phyloP scores from a whole-genome alignment of 2,329 filamentous ascomycete genomes.

The Myriosclerotinia curreyana region DNA sequence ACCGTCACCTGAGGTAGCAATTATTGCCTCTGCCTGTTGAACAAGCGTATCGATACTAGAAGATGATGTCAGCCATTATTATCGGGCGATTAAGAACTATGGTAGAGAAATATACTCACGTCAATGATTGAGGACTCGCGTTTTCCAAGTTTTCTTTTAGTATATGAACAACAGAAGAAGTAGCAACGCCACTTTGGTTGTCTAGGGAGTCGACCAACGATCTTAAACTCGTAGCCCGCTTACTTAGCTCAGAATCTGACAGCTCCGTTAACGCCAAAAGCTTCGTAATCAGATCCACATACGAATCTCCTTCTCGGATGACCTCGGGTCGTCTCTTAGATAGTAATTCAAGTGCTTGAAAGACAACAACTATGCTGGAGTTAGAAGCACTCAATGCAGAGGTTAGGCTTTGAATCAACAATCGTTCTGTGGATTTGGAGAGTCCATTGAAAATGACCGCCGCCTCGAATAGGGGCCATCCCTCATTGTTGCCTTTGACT shows the following conservation, averaged over 20 bases:
- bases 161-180: constrained; percentile 48
- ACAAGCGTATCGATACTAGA: constrained; percentile 52
- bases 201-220: constrained; percentile 44
- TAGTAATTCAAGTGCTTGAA: constrained; percentile 50
- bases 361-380: constrained; percentile 35
- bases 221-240: constrained; percentile 40
- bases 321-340: constrained; percentile 46
- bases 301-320: constrained; percentile 47
- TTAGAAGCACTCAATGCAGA: constrained; percentile 29
- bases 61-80: constrained; percentile 27
- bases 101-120: constrained; percentile 42
- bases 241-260: constrained; percentile 40
- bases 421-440: constrained; percentile 35
- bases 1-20: constrained; percentile 40
- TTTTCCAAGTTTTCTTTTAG: constrained; percentile 55
- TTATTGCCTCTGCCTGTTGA: constrained; percentile 46
- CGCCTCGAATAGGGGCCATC: constrained; percentile 50
- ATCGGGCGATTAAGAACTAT: neutral
- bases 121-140: constrained; percentile 49
- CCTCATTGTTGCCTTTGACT: constrained; percentile 38
- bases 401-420: constrained; percentile 38
- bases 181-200: constrained; percentile 10
- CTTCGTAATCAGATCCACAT: constrained; percentile 51
- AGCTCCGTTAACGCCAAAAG: constrained; percentile 55
- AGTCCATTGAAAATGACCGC: constrained; percentile 42